A percentile compares a stretch with the other conserved stretches of the same genome.
Conservation (phyloP, 768 basidiomycete species). For the Sarcomyxa edulis region DNA sequence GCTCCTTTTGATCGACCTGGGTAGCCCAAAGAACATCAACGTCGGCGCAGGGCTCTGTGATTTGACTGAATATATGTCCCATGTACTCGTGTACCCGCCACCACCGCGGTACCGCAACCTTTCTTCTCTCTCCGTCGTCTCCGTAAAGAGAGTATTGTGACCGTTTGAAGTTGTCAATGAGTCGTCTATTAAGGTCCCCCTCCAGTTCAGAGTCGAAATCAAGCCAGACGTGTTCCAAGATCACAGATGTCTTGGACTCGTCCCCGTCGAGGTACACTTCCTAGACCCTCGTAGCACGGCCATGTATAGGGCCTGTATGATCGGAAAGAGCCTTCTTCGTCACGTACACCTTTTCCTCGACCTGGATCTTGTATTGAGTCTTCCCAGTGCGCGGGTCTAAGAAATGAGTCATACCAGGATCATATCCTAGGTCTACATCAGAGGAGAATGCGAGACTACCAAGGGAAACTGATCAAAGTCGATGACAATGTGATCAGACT, state of each 20-base stretch:
- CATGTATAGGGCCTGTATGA: neutral
- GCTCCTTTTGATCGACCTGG: too few species aligned
- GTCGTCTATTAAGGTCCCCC: neutral
- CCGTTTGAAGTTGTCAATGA: neutral
- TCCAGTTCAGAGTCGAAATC: neutral
- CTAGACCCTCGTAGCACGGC: constrained; percentile 9
- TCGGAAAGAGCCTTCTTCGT: constrained; percentile 1
- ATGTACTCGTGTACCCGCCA: too few species aligned
- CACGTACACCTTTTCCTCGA: constrained; percentile 4
- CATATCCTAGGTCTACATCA: constrained; percentile 9
- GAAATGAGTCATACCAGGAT: constrained; percentile 5
- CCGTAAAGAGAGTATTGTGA: too few species aligned
- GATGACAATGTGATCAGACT: too few species aligned
- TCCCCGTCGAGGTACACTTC: neutral
- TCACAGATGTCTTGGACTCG: too few species aligned
- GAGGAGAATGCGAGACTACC: constrained; percentile 8
- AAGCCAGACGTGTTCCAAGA: neutral
- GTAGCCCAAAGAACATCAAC: too few species aligned
- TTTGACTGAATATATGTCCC: too few species aligned
- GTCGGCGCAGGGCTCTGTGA: too few species aligned
- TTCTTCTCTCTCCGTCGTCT: neutral
- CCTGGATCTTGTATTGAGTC: constrained; percentile 4
- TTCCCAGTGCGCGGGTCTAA: neutral
- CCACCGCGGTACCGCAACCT: too few species aligned
- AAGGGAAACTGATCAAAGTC: constrained; percentile 1